Conservation (phyloP, 139 green algal species). For the Chlamydomonas sp. region DNA sequence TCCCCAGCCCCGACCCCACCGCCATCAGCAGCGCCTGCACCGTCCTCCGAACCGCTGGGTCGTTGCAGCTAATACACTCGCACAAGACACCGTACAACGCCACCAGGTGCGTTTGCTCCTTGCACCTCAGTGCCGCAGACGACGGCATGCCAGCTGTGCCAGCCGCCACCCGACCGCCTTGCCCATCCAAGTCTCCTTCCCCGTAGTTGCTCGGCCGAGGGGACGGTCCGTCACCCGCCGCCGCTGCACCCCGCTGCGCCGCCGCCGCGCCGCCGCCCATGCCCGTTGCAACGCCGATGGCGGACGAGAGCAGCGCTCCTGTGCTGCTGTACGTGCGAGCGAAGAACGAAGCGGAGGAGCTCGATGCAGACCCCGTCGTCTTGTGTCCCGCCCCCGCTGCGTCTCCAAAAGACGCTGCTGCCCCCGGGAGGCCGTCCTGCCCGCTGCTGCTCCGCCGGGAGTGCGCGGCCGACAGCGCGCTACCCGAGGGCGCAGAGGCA, state of each 20-base stretch:
- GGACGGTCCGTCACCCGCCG: neutral
- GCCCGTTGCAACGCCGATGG: neutral
- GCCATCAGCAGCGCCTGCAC: slow-evolving; percentile 26
- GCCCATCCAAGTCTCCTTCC: too few species aligned
- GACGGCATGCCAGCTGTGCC: neutral
- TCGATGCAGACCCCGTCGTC: neutral
- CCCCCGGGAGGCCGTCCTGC: neutral
- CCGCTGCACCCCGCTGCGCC: neutral
- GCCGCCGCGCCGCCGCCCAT: neutral
- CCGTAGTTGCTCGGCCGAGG: neutral
- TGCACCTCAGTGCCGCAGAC: neutral
- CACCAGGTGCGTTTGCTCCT: slow-evolving; percentile 52
- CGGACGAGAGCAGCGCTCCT: slow-evolving; percentile 12
- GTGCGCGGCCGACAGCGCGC: neutral
- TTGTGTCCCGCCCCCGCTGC: neutral
- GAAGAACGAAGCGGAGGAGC: slow-evolving; percentile 9
- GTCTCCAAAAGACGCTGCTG: neutral
- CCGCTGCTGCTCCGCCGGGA: neutral
- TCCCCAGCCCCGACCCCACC: slow-evolving; percentile 28
- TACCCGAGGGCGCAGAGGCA: neutral
- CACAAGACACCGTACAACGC: slow-evolving; percentile 47
- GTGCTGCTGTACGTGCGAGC: slow-evolving; percentile 31
- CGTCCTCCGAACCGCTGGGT: slow-evolving; percentile 3
- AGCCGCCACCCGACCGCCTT: neutral
- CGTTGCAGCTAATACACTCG: slow-evolving; percentile 25